Evolutionary conservation across 2,329 filamentous ascomycete genomes (phyloP), one percentile per base, ranked within the genome.

Genomic region (Dactylonectria macrodidyma): DNA sequence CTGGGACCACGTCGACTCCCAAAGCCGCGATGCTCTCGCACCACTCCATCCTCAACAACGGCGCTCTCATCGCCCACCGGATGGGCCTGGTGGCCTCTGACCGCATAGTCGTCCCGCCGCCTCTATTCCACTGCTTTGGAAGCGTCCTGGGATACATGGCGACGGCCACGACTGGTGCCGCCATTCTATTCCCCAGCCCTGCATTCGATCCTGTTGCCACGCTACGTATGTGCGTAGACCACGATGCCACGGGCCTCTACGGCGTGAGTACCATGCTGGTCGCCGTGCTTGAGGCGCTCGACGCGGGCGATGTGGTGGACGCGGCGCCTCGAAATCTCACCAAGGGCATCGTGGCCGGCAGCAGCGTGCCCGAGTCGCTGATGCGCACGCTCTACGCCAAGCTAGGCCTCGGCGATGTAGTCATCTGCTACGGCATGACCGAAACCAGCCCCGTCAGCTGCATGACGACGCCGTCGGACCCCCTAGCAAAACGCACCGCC

Each of bases 361-460:
- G 89, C 62, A 93, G 90, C n/a, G 92, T 98, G 2, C 95, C 96
- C 0, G 89, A 92, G 22, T 88, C 93, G 60, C 85, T 98, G 33
- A 97, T 97, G 93, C 86, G 87, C 19, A 90, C 89, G 67, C 83
- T 98, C 7, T 92, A 95, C 79, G 86, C 86, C 26, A 86, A 84
- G 2, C 85, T 98, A 9, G 96, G 96, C 56, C 84, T 98, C 19
- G 89, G 87, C 0, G 93, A 97, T 63, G 83, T 98, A 24, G 95
- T 95, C 0, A 98, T 97, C 71, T 97, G 95, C 84, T 98, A 98
- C 80, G 95, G 95, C 68, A 97, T 97, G 95, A 98, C 95, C 1
- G 95, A 98, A 82, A 98, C 95, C 1, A 88, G 86, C 56, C 92
- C 92, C 47, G 92, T 94, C 76, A 86, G 89, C 84, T 89, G 89